Evolutionary conservation across 371 early-diverging fungal species (phyloP).

Genomic region (Mortierella sp.): DNA sequence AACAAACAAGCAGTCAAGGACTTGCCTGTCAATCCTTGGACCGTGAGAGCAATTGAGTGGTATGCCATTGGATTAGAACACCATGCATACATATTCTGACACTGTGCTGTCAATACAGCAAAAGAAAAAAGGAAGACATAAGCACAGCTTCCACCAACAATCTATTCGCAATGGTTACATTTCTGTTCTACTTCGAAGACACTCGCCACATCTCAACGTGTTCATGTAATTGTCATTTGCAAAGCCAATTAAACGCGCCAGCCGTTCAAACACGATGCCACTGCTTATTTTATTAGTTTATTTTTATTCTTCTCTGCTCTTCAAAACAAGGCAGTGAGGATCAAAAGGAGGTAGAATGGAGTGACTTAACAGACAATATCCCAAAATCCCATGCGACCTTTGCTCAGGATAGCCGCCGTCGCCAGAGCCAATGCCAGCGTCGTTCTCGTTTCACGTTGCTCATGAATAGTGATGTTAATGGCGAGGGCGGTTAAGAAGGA

Average conservation of each 20-base stretch:
- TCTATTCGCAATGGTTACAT: background rate
- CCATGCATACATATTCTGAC: too few species aligned
- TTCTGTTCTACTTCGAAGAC: background rate
- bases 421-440: conserved; percentile 4
- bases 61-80: background rate
- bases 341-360: background rate
- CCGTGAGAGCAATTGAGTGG: background rate
- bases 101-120: too few species aligned
- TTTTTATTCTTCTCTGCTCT: background rate
- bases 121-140: too few species aligned
- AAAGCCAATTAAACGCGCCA: background rate
- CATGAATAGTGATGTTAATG: background rate
- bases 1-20: background rate
- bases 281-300: too few species aligned
- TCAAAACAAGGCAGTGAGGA: background rate
- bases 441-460: background rate
- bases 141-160: background rate
- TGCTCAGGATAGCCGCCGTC: conserved; percentile 30
- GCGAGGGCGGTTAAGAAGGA: background rate
- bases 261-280: background rate
- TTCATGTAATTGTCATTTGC: background rate
- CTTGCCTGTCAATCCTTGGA: background rate
- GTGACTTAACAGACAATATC: background rate
- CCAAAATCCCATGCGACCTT: conserved; percentile 38
- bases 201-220: too few species aligned